Conservation (phyloP, 2,329 filamentous ascomycete genomes). For the Boeremia exigua region DNA sequence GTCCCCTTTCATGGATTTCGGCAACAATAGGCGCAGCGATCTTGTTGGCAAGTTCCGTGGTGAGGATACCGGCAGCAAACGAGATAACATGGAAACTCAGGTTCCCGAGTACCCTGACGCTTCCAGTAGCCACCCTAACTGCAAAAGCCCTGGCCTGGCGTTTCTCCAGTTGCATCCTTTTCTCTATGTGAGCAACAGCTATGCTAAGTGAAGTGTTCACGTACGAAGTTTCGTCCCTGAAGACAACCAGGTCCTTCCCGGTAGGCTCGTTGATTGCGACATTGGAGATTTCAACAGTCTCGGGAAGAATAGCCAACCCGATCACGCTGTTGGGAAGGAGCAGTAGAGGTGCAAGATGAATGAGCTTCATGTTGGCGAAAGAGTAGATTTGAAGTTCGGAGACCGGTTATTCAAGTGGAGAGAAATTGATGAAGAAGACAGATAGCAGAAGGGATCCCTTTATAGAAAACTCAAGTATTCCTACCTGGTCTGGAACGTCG, state of each 20-base stretch:
- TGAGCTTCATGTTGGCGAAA: not conserved
- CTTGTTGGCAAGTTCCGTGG: not conserved
- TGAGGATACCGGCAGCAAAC: not conserved
- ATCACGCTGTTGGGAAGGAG: not conserved
- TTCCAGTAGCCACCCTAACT: not conserved
- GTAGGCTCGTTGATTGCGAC: not conserved
- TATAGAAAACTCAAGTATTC: not conserved
- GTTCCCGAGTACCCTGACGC: not conserved
- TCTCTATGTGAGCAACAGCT: not conserved
- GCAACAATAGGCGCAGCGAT: not conserved
- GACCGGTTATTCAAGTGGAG: not conserved
- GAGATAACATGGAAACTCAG: not conserved
- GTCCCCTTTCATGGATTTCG: not conserved
- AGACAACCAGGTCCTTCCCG: not conserved
- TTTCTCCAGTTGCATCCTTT: not conserved
- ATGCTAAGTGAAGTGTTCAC: not conserved
- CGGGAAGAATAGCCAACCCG: not conserved
- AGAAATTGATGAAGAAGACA: not conserved
- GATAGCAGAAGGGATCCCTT: not conserved
- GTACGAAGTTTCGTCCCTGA: not conserved
- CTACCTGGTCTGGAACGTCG: not conserved
- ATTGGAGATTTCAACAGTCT: not conserved
- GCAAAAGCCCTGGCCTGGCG: not conserved
- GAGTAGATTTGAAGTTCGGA: not conserved
- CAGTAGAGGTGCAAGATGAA: not conserved